These are phyloP conservation scores for Linnemannia hyalina DNA, from an alignment of 192 early-diverging fungal species.

Conservation along the genomic window DNA sequence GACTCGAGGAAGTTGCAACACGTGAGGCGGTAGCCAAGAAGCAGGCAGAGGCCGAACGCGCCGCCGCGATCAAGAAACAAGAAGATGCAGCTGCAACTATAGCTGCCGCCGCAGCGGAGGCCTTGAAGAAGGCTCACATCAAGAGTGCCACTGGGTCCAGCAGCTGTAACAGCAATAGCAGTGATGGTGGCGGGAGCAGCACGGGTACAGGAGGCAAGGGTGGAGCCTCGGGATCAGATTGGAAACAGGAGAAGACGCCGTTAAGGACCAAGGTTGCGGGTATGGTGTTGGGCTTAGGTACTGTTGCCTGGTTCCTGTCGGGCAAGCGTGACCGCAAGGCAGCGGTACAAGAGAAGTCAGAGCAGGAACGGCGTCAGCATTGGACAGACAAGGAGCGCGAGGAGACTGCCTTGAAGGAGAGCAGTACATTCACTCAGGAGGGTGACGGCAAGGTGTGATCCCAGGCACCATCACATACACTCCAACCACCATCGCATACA, in stretches of 20 bases:
- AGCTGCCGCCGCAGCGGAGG: not conserved
- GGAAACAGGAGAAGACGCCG: conserved; percentile 32
- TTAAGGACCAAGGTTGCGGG: conserved; percentile 25
- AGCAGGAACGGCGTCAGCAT: conserved; percentile 4
- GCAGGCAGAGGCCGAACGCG: not conserved
- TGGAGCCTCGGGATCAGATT: not conserved
- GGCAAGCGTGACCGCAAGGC: conserved; percentile 43
- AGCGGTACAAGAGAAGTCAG: conserved; percentile 13
- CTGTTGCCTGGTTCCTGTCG: conserved; percentile 44
- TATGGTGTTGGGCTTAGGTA: conserved; percentile 16
- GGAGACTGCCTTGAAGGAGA: not conserved
- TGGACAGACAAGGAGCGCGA: not conserved
- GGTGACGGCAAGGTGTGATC: not conserved
- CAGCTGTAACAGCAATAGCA: not conserved
- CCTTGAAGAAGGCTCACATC: not conserved
- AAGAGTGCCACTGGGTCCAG: not conserved
- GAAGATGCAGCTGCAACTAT: not conserved
- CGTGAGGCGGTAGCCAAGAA: not conserved
- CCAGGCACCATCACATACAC: not conserved
- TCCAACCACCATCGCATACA: not conserved
- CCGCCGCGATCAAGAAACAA: not conserved
- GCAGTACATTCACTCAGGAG: not conserved
- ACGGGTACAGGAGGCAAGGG: not conserved
- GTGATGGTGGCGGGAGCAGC: not conserved
- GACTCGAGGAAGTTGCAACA: not conserved